These are phyloP conservation scores for Penicillium sp. DNA, from an alignment of 2,329 filamentous ascomycete species.

Conservation along the genomic window DNA sequence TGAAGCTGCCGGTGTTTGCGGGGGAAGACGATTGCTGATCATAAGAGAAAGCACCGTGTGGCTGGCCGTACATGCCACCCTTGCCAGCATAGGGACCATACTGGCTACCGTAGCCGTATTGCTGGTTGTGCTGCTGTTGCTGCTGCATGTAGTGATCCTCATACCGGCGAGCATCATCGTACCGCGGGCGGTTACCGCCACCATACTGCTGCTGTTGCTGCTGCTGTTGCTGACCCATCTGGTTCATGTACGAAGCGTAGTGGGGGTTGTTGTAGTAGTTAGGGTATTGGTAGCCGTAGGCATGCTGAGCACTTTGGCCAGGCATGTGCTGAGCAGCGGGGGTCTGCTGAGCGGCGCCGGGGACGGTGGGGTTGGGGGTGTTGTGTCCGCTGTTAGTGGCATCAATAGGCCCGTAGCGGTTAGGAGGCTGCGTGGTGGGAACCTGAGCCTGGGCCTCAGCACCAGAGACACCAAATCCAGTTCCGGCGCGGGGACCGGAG, in stretches of 20 bases:
- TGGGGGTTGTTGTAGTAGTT: slow-evolving; percentile 60
- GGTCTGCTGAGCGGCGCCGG: slow-evolving; percentile 52
- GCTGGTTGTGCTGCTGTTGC: slow-evolving; percentile 39
- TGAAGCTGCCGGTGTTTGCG: slow-evolving; percentile 54
- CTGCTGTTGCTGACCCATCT: slow-evolving; percentile 44
- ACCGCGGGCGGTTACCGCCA: slow-evolving; percentile 49
- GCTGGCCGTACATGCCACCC: slow-evolving; percentile 62
- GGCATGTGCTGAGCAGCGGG: slow-evolving; percentile 54
- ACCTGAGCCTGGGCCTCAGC: slow-evolving; percentile 58
- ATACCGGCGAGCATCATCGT: slow-evolving; percentile 50
- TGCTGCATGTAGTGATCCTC: slow-evolving; percentile 43
- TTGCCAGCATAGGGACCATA: slow-evolving; percentile 55
- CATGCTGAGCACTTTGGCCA: slow-evolving; percentile 48
- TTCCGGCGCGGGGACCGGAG: slow-evolving; percentile 69
- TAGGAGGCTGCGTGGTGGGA: slow-evolving; percentile 71
- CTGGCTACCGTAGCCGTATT: slow-evolving; percentile 56
- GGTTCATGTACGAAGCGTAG: slow-evolving; percentile 61
- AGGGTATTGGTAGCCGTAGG: slow-evolving; percentile 61
- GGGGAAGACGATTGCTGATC: slow-evolving; percentile 66
- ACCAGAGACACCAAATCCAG: slow-evolving; percentile 66
- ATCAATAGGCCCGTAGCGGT: slow-evolving; percentile 63
- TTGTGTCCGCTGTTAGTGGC: slow-evolving; percentile 88
- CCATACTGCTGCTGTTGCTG: slow-evolving; percentile 48
- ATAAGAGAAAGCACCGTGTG: slow-evolving; percentile 55
- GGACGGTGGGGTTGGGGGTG: slow-evolving; percentile 76